phyloP scores from a whole-genome alignment of 2,329 filamentous ascomycete genomes.

The Ascochyta lentis region DNA sequence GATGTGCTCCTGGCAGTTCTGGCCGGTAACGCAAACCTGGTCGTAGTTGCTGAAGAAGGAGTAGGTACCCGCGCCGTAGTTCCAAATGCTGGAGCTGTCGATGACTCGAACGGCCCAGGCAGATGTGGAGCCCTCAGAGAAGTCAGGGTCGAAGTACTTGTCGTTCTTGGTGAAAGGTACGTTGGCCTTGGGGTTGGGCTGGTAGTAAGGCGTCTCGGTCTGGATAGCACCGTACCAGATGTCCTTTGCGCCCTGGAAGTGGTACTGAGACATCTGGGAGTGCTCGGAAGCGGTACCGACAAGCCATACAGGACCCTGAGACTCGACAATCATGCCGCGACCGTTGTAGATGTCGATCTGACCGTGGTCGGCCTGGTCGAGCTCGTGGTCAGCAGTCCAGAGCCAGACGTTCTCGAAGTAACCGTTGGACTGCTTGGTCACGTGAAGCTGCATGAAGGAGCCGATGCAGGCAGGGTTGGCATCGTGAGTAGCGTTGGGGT shows the following conservation, averaged over 20 bases:
- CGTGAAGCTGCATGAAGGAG: conserved; percentile 69
- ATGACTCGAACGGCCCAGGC: conserved; percentile 56
- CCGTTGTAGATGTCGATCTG: conserved; percentile 89
- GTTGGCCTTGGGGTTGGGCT: conserved; percentile 67
- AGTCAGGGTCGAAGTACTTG: conserved; percentile 53
- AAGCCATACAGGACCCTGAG: conserved; percentile 77
- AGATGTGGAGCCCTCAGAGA: conserved; percentile 47
- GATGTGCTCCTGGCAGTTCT: conserved; percentile 61
- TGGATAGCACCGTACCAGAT: conserved; percentile 70
- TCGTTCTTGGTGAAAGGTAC: conserved; percentile 61
- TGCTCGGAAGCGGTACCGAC: conserved; percentile 72
- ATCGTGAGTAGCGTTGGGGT: conserved; percentile 66
- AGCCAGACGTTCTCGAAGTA: conserved; percentile 92
- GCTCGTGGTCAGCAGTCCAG: conserved; percentile 90
- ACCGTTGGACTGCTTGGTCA: conserved; percentile 64
- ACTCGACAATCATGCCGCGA: conserved; percentile 82
- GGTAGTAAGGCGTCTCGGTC: conserved; percentile 75
- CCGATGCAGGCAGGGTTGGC: conserved; percentile 74
- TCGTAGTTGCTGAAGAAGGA: conserved; percentile 66
- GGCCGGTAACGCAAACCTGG: conserved; percentile 55
- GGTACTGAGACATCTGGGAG: conserved; percentile 73
- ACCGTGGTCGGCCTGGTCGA: conserved; percentile 73
- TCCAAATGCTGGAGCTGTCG: conserved; percentile 51
- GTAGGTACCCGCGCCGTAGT: conserved; percentile 61
- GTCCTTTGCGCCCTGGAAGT: conserved; percentile 66